These are phyloP conservation scores for Hypoxylon perforatum DNA, from an alignment of 495 filamentous ascomycete genomes.

Conservation along the genomic window DNA sequence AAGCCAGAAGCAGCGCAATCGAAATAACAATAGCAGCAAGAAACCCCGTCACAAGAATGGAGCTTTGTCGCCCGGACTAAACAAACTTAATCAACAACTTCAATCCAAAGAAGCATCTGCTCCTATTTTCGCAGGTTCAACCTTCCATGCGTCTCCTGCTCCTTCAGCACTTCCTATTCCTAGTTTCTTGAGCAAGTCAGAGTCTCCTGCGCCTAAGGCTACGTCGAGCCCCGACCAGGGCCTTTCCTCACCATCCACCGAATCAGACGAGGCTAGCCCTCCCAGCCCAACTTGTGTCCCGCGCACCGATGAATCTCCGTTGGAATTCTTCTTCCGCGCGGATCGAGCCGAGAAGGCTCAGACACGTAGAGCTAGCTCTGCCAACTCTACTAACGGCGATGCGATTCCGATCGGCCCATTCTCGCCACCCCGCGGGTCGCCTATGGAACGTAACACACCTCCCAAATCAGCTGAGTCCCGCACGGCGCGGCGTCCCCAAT, in stretches of 20 bases:
- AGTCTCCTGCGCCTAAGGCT: slow-evolving; percentile 61
- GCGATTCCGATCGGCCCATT: slow-evolving; percentile 44
- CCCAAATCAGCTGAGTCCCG: slow-evolving; percentile 40
- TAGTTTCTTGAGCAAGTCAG: slow-evolving; percentile 87
- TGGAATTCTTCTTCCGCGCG: slow-evolving; percentile 90
- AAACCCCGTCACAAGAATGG: slow-evolving; percentile 45
- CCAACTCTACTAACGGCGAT: slow-evolving; percentile 49
- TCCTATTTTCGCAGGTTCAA: slow-evolving; percentile 87
- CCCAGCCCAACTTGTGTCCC: slow-evolving; percentile 35
- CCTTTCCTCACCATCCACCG: slow-evolving; percentile 53
- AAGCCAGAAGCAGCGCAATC: slow-evolving; percentile 44
- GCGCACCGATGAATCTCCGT: slow-evolving; percentile 72
- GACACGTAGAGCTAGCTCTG: slow-evolving; percentile 60
- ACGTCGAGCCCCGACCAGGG: slow-evolving; percentile 43
- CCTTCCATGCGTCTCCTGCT: slow-evolving; percentile 94
- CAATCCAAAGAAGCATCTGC: slow-evolving; percentile 53
- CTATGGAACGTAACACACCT: slow-evolving; percentile 49
- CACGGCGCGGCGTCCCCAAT: slow-evolving; percentile 42
- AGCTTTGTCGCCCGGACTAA: slow-evolving; percentile 48
- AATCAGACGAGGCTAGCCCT: slow-evolving; percentile 58
- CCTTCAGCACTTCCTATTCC: slow-evolving; percentile 93
- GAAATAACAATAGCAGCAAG: slow-evolving; percentile 20
- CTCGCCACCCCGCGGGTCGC: slow-evolving; percentile 46
- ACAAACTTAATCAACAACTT: slow-evolving; percentile 47
- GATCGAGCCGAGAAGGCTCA: slow-evolving; percentile 79